phyloP scores from a whole-genome alignment of 495 filamentous ascomycete genomes.

The Emericellopsis terricola region DNA sequence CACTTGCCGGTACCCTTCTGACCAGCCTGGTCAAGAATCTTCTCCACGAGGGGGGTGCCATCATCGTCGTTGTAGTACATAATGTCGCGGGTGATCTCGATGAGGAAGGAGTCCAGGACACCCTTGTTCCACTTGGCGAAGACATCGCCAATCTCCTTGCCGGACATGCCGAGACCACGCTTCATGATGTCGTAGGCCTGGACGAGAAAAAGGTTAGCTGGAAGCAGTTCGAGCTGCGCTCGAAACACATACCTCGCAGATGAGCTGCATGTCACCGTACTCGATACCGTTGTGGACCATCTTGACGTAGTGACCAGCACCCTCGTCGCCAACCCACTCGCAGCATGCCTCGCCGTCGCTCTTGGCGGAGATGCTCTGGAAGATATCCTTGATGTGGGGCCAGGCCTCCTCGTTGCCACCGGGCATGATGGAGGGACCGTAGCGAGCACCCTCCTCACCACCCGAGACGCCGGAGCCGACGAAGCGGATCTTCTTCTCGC shows the following conservation, averaged over 20 bases:
- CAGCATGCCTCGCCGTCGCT: constrained; percentile 92
- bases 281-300: constrained; percentile 99
- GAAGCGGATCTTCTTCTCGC: constrained; percentile 78
- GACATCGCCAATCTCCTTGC: constrained; percentile 90
- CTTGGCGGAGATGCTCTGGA: constrained; percentile 95
- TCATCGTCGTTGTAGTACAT: constrained; percentile 95
- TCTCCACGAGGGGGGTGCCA: constrained; percentile 77
- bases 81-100: constrained; percentile 96
- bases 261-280: constrained; percentile 99
- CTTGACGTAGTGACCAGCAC: constrained; percentile 99
- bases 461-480: constrained; percentile 96
- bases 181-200: constrained; percentile 99
- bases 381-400: constrained; percentile 97
- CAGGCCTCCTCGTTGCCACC: constrained; percentile 96
- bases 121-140: constrained; percentile 96
- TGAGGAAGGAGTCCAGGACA: constrained; percentile 96
- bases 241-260: constrained; percentile 66
- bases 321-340: constrained; percentile 98
- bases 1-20: constrained; percentile 99
- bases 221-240: constrained; percentile 2
- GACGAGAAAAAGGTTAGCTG: neutral
- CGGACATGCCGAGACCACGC: constrained; percentile 67
- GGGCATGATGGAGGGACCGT: constrained; percentile 94
- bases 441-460: constrained; percentile 97
- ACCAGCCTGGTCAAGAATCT: constrained; percentile 95